A percentile compares a stretch with the other conserved stretches of the same genome.
phyloP scores from a whole-genome alignment of 2,329 filamentous ascomycete species.

The Fusarium armeniacum region DNA sequence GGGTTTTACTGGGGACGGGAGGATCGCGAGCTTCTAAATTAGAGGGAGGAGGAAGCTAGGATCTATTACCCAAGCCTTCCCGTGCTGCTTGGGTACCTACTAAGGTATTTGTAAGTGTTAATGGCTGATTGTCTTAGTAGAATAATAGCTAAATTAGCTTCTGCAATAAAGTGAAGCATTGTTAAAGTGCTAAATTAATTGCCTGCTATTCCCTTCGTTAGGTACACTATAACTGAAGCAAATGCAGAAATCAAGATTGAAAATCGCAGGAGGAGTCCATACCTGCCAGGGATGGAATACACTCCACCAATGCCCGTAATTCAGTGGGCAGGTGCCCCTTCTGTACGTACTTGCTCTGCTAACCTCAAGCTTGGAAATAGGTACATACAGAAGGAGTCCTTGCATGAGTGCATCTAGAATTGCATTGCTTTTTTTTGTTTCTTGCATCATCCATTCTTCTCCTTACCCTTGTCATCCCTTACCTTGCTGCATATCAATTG shows the following conservation, averaged over 20 bases:
- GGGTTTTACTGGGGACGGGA: neutral
- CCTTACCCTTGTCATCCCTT: constrained; percentile 26
- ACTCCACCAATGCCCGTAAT: neutral
- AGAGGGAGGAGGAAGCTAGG: constrained; percentile 6
- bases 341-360: neutral
- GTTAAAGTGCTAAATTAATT: neutral
- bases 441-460: constrained; percentile 23
- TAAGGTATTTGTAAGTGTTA: neutral
- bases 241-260: neutral
- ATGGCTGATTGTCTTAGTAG: neutral
- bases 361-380: neutral
- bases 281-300: neutral
- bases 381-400: neutral
- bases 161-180: neutral
- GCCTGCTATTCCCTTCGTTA: neutral
- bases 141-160: neutral
- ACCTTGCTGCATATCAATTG: constrained; percentile 30
- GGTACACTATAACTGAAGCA: neutral
- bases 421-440: constrained; percentile 36
- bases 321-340: neutral
- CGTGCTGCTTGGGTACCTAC: neutral
- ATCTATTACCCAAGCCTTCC: neutral
- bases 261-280: neutral
- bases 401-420: neutral
- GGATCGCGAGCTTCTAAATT: neutral